These are phyloP conservation scores for Fusarium ambrosium DNA, from an alignment of 2,329 filamentous ascomycete species.

Conservation along the genomic window DNA sequence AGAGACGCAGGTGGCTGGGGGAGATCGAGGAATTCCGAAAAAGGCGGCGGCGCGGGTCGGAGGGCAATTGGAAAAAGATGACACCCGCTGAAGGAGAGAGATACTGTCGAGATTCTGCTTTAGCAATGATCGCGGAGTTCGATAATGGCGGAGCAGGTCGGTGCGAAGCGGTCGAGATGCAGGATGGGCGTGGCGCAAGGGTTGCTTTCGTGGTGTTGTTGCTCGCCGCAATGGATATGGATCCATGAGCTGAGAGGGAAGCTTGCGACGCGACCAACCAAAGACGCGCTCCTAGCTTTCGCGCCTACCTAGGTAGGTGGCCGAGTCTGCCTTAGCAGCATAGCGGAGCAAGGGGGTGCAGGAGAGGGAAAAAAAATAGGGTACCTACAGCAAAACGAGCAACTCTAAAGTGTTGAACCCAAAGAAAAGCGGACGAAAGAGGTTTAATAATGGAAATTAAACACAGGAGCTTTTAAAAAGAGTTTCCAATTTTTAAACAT, in stretches of 20 bases:
- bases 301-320: neutral
- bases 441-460: neutral
- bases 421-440: neutral
- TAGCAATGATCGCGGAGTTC: constrained; percentile 33
- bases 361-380: neutral
- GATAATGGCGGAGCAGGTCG: constrained; percentile 11
- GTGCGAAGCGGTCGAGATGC: constrained; percentile 20
- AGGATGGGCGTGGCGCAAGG: constrained; percentile 39
- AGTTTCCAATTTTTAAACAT: neutral
- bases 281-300: constrained; percentile 32
- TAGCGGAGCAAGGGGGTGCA: neutral
- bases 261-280: constrained; percentile 47
- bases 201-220: constrained; percentile 26
- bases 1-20: constrained; percentile 30
- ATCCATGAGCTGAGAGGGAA: constrained; percentile 37
- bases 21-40: constrained; percentile 18
- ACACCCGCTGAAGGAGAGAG: neutral
- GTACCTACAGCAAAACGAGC: neutral
- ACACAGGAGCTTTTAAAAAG: neutral
- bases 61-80: constrained; percentile 25
- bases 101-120: constrained; percentile 18
- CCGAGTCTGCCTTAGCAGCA: constrained; percentile 42
- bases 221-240: constrained; percentile 12
- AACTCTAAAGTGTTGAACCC: neutral
- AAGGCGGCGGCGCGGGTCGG: constrained; percentile 6